A percentile compares a stretch with the other conserved stretches of the same genome.
Conservation (phyloP, 345 rosid species). For the Dipteronia sinensis region DNA sequence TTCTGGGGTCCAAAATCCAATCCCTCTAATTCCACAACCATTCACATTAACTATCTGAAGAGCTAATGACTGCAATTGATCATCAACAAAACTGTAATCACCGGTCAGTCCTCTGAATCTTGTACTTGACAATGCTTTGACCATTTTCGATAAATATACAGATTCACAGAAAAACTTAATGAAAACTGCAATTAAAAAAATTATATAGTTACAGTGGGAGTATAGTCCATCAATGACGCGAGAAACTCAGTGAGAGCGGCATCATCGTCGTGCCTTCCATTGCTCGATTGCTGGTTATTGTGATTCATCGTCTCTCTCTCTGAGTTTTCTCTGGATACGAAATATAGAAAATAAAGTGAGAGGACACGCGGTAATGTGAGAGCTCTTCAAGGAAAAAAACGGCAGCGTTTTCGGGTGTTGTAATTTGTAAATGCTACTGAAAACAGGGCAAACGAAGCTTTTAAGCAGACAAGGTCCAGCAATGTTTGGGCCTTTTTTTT, state of each 20-base stretch:
- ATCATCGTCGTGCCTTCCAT: too few species aligned
- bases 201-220: constrained; percentile 59
- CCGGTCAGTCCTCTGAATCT: constrained; percentile 39
- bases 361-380: too few species aligned
- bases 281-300: too few species aligned
- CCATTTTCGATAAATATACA: neutral
- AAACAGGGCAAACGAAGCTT: too few species aligned
- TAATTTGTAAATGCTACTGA: too few species aligned
- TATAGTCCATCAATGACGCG: constrained; percentile 82
- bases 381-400: constrained; percentile 17
- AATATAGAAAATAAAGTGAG: too few species aligned
- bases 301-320: too few species aligned
- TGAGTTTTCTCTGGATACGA: too few species aligned
- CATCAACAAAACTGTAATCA: constrained; percentile 32
- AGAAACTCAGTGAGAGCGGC: constrained; percentile 79
- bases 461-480: neutral
- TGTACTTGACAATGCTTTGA: too few species aligned
- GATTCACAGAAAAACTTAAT: neutral
- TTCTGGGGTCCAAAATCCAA: constrained; percentile 54
- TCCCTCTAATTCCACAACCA: constrained; percentile 17
- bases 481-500: neutral
- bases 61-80: constrained; percentile 34
- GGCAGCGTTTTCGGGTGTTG: neutral
- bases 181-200: neutral
- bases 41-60: too few species aligned